phyloP scores from a whole-genome alignment of 2,329 filamentous ascomycete genomes.

The Paecilomyces formosus region DNA sequence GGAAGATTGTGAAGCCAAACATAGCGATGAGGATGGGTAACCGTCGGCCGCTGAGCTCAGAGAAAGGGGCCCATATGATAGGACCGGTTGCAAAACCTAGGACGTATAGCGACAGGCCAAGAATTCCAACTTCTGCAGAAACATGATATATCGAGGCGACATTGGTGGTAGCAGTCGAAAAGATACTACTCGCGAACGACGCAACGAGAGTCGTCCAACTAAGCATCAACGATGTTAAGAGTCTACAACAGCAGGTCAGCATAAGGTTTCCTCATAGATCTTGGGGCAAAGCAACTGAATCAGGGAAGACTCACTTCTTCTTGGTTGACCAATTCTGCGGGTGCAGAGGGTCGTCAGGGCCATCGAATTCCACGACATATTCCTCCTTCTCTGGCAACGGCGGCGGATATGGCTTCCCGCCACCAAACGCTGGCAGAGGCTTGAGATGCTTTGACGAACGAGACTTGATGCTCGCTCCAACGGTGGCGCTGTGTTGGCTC shows the following conservation, averaged over 20 bases:
- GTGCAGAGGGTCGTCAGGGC: slow-evolving; percentile 73
- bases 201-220: slow-evolving; percentile 47
- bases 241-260: slow-evolving; percentile 8
- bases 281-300: not conserved
- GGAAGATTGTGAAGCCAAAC: slow-evolving; percentile 46
- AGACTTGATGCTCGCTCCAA: slow-evolving; percentile 27
- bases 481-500: slow-evolving; percentile 36
- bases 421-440: slow-evolving; percentile 40
- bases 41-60: slow-evolving; percentile 43
- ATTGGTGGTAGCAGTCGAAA: slow-evolving; percentile 56
- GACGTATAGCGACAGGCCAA: slow-evolving; percentile 37
- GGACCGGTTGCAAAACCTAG: slow-evolving; percentile 44
- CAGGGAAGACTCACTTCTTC: slow-evolving; percentile 57
- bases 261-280: not conserved
- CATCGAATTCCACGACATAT: slow-evolving; percentile 68
- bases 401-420: slow-evolving; percentile 51
- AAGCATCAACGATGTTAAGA: slow-evolving; percentile 20
- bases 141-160: slow-evolving; percentile 56
- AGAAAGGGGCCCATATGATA: slow-evolving; percentile 46
- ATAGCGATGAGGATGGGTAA: slow-evolving; percentile 42
- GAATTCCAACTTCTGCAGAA: slow-evolving; percentile 29
- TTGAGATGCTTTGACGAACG: slow-evolving; percentile 16
- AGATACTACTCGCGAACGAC: slow-evolving; percentile 57
- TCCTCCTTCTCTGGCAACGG: slow-evolving; percentile 49
- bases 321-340: slow-evolving; percentile 77